phyloP scores from a whole-genome alignment of 495 filamentous ascomycete species.

The Penicillium argentinense region DNA sequence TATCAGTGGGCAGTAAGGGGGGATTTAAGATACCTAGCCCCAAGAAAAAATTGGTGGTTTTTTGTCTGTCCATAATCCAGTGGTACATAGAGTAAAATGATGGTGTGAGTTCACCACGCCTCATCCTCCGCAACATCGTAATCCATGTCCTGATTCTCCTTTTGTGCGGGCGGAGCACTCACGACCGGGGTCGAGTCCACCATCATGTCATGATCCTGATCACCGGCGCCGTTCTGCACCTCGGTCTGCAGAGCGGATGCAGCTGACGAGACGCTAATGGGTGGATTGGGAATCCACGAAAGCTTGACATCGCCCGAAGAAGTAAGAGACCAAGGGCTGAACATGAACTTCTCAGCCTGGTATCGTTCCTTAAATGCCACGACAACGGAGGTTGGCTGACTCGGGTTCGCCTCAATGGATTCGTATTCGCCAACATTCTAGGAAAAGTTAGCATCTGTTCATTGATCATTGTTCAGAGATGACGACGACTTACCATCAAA shows the following conservation, averaged over 20 bases:
- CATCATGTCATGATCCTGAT: constrained; percentile 35
- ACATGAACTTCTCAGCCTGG: constrained; percentile 83
- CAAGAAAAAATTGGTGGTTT: background rate
- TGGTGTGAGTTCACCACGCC: constrained; percentile 27
- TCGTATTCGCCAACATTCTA: constrained; percentile 84
- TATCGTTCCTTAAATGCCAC: constrained; percentile 88
- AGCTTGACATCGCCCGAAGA: constrained; percentile 75
- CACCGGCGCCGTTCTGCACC: constrained; percentile 26
- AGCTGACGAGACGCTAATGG: no score
- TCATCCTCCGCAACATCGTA: constrained; percentile 57
- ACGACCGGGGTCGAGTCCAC: constrained; percentile 35
- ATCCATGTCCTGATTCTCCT: constrained; percentile 39
- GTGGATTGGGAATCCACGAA: constrained; percentile 63
- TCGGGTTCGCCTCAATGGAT: constrained; percentile 65
- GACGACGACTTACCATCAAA: constrained; percentile 70
- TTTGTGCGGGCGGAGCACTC: constrained; percentile 20
- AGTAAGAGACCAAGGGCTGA: constrained; percentile 64
- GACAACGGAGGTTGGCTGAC: constrained; percentile 55
- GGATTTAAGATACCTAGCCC: background rate
- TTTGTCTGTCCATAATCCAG: background rate
- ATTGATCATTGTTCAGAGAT: constrained; percentile 15
- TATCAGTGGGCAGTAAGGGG: no score
- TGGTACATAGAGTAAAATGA: background rate
- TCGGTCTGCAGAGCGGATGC: constrained; percentile 19
- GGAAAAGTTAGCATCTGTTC: constrained; percentile 6